Percentiles rank a stretch among this genome's conserved stretches.
These are phyloP conservation scores for Sporothrix dimorphospora DNA, from an alignment of 2,329 filamentous ascomycete species.

Conservation along the genomic window DNA sequence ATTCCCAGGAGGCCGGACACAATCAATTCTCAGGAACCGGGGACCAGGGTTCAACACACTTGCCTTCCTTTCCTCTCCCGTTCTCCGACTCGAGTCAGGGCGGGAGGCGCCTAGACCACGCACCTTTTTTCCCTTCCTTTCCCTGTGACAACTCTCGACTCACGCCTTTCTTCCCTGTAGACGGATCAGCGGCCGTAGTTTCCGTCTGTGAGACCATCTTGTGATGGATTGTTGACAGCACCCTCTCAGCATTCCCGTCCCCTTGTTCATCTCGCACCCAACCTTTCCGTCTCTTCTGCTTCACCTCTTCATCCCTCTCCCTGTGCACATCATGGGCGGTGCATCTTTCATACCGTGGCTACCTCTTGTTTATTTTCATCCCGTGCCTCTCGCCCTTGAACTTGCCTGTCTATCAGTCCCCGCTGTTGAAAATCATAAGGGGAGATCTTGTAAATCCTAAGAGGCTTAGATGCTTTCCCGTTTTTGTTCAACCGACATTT, in stretches of 20 bases:
- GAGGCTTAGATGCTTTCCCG: slow-evolving; percentile 17
- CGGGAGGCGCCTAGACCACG: neutral
- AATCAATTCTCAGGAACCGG: slow-evolving; percentile 8
- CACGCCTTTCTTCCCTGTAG: neutral
- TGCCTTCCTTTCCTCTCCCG: neutral
- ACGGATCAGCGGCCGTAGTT: slow-evolving; percentile 3
- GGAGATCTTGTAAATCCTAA: slow-evolving; percentile 18
- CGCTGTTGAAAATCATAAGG: slow-evolving; percentile 13
- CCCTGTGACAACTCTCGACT: neutral
- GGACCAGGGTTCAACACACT: slow-evolving; percentile 9
- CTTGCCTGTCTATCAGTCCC: neutral
- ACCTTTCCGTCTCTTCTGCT: slow-evolving; percentile 1
- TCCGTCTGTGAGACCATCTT: neutral
- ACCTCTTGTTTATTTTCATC: neutral
- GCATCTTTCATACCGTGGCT: slow-evolving; percentile 10
- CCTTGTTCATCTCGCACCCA: slow-evolving; percentile 10
- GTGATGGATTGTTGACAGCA: neutral
- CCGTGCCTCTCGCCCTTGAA: neutral
- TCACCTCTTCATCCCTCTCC: neutral
- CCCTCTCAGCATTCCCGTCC: neutral
- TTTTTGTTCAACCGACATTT: neutral
- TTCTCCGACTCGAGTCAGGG: neutral
- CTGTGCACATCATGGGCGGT: slow-evolving; percentile 2
- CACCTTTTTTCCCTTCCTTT: neutral
- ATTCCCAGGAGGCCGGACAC: neutral